Conservation (phyloP, 768 basidiomycete genomes). For the Gloeophyllum trabeum region DNA sequence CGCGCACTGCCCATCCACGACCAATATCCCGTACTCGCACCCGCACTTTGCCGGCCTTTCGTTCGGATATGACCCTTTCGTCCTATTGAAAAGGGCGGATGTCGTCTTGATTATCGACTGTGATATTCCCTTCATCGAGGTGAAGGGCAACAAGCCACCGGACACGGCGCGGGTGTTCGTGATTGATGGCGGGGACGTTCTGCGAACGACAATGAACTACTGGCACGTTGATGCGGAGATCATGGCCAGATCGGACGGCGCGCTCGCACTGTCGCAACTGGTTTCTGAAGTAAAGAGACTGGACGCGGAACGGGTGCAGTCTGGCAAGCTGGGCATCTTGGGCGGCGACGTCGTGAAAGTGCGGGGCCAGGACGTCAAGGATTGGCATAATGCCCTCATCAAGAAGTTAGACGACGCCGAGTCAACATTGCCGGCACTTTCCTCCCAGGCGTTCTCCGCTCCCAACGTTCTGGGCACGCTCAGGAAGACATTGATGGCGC, state of each 20-base stretch:
- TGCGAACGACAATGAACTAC: slow-evolving; percentile 38
- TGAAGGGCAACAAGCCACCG: too few species aligned
- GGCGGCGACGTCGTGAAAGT: too few species aligned
- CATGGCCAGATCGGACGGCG: slow-evolving; percentile 45
- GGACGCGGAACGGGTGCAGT: slow-evolving; percentile 7
- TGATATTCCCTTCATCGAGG: slow-evolving; percentile 58
- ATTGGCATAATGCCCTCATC: background rate
- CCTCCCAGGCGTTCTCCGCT: slow-evolving; percentile 15
- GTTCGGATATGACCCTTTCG: slow-evolving; percentile 28
- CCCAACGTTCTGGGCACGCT: slow-evolving; percentile 40
- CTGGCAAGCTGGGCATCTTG: too few species aligned
- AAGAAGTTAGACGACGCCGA: background rate
- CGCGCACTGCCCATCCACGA: slow-evolving; percentile 33
- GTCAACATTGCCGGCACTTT: background rate
- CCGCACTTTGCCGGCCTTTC: slow-evolving; percentile 42
- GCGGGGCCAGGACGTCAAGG: background rate
- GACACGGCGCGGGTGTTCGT: slow-evolving; percentile 40
- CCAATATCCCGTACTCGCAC: slow-evolving; percentile 47
- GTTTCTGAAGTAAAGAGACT: slow-evolving; percentile 11
- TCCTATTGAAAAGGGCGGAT: slow-evolving; percentile 45
- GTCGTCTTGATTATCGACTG: slow-evolving; percentile 52
- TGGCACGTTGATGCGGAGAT: slow-evolving; percentile 46
- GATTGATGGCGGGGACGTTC: slow-evolving; percentile 50
- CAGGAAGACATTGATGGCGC: slow-evolving; percentile 24
- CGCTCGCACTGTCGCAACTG: slow-evolving; percentile 39